Conservation (phyloP, 73 alveolate species). For the Paramecium biaurelia region DNA sequence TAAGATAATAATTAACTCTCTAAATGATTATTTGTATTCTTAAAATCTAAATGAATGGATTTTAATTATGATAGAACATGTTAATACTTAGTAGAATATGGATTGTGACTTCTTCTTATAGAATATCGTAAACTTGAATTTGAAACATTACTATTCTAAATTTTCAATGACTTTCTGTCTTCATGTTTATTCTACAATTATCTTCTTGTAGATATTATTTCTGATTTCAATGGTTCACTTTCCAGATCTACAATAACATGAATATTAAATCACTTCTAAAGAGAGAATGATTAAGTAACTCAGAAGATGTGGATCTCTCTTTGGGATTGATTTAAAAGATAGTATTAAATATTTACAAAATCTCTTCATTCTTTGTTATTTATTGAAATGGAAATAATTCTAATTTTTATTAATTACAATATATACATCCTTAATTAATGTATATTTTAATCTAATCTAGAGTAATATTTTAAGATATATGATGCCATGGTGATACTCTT, state of each 20-base stretch:
- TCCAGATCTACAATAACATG: not conserved
- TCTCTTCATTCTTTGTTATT: not conserved
- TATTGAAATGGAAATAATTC: not conserved
- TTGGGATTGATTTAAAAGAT: not conserved
- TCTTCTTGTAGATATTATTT: not conserved
- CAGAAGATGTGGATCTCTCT: not conserved
- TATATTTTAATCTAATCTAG: not conserved
- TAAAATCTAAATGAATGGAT: not conserved
- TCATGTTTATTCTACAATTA: not conserved
- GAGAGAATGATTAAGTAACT: not conserved
- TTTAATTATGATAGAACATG: not conserved
- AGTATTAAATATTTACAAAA: not conserved
- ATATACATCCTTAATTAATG: not conserved
- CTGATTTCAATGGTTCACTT: not conserved
- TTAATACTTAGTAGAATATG: not conserved
- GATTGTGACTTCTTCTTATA: not conserved
- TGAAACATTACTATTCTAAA: not conserved
- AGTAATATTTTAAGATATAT: not conserved
- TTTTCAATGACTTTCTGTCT: not conserved
- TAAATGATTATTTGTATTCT: not conserved
- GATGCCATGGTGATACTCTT: not conserved
- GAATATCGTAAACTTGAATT: not conserved
- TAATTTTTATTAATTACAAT: not conserved
- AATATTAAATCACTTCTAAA: slow-evolving; percentile 9
- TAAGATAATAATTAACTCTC: not conserved